A percentile compares a stretch with the other conserved stretches of the same genome.
phyloP scores from a whole-genome alignment of 1,284 basidiomycete genomes.

The Cryptococcus sp. region DNA sequence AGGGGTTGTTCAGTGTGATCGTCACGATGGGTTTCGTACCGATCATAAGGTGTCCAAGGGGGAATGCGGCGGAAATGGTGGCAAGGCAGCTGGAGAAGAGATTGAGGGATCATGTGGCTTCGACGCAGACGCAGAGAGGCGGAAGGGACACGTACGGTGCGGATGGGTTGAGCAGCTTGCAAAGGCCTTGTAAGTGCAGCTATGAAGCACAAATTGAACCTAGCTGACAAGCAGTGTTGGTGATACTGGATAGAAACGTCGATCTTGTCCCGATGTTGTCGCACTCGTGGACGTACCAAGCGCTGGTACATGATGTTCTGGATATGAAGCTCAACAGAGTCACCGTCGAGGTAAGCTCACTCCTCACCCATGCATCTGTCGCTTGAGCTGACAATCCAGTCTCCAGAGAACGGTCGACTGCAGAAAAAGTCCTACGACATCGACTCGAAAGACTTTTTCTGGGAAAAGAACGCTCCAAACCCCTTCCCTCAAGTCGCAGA shows the following conservation, averaged over 20 bases:
- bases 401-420: constrained; percentile 54
- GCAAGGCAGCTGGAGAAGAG: constrained; percentile 90
- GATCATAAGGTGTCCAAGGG: constrained; percentile 87
- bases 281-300: constrained; percentile 99
- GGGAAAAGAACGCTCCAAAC: constrained; percentile 91
- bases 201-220: background rate
- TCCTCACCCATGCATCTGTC: background rate
- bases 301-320: constrained; percentile 93
- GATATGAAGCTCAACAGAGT: constrained; percentile 97
- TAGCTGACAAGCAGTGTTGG: constrained; percentile 59
- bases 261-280: constrained; percentile 92
- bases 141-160: constrained; percentile 58
- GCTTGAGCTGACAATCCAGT: constrained; percentile 25
- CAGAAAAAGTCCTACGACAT: constrained; percentile 91
- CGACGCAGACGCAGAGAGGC: constrained; percentile 56
- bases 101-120: constrained; percentile 81
- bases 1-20: constrained; percentile 87
- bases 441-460: constrained; percentile 98
- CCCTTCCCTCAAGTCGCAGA: constrained; percentile 99
- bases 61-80: constrained; percentile 98
- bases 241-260: constrained; percentile 90
- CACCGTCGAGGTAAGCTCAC: constrained; percentile 56
- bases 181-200: constrained; percentile 65
- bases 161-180: constrained; percentile 54
- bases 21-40: constrained; percentile 89